Percentiles rank a stretch among this genome's conserved stretches.
Conservation (phyloP, 345 rosid species). For the Mercurialis annua region DNA sequence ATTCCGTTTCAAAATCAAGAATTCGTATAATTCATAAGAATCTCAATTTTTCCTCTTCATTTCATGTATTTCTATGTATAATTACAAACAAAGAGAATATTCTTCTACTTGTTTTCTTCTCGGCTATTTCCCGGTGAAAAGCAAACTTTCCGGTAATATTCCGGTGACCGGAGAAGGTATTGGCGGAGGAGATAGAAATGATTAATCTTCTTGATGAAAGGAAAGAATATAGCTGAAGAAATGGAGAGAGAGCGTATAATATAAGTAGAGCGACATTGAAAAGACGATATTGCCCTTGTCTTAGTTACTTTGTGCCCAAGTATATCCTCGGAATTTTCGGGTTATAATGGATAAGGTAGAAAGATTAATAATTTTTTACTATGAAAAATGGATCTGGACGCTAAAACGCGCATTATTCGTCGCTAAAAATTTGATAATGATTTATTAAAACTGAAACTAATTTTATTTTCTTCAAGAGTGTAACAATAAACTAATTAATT, state of each 20-base stretch:
- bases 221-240: background rate
- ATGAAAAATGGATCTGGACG: background rate
- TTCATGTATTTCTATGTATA: no score
- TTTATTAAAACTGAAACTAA: no score
- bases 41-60: no score
- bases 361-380: background rate
- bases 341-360: conserved; percentile 1
- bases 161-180: conserved; percentile 5
- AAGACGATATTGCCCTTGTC: conserved; percentile 25
- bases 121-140: no score
- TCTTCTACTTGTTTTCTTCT: no score
- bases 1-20: background rate
- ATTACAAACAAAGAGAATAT: no score
- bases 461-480: no score
- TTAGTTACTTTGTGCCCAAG: conserved; percentile 13
- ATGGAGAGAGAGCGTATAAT: background rate
- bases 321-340: background rate
- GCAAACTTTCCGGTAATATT: background rate
- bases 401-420: background rate
- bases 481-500: no score
- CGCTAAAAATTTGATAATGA: background rate
- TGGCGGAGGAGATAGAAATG: background rate
- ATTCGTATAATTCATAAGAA: no score
- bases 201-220: background rate
- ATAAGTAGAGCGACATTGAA: conserved; percentile 1